Base-by-base conservation (phyloP, 2,329 filamentous ascomycete genomes). In the Diaporthe destruens region DNA sequence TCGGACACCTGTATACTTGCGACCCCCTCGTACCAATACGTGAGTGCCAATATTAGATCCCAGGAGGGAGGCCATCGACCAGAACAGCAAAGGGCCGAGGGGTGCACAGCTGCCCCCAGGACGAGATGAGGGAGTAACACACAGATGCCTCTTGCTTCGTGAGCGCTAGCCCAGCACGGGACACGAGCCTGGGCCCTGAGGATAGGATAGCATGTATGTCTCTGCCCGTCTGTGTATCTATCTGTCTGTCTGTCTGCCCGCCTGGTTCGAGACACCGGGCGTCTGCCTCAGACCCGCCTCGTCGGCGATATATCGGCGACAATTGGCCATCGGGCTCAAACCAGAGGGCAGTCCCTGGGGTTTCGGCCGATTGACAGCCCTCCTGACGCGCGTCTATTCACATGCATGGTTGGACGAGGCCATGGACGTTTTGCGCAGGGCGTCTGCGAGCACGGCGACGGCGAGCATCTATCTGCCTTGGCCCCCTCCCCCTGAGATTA, bases 401-500 rank as follows among this genome's bases (percentile, higher is more conserved):
- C 29, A 29, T n/a, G n/a, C n/a, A n/a, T 49, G 59, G 12, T 6
- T n/a, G 44, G 44, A 25, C n/a, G 47, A 53, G 2, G 16, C 18
- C 18, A 14, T 11, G 32, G 47, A 47, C 6, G 44, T 14, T 25
- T 47, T 6, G 47, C n/a, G n/a, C 8, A 25, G 20, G 51, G 61
- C 36, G 47, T 51, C 53, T 47, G 61, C 44, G 25, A 53, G 32
- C 44, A 53, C 61, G 61, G 61, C 47, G 61, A 32, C 9, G n/a
- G n/a, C n/a, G n/a, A n/a, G n/a, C n/a, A n/a, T n/a, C n/a, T 29
- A 49, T 49, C 61, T 66, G 61, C 47, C 29, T 66, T 66, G 53
- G 47, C 32, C 59, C 14, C n/a, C n/a, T n/a, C n/a, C n/a, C 25
- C 25, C 44, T 53, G 20, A 29, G 61, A 47, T 66, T 66, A 66